Evolutionary conservation across 768 basidiomycete genomes (phyloP), one percentile per base, ranked within the genome.

Genomic region (Amyloporia xantha): DNA sequence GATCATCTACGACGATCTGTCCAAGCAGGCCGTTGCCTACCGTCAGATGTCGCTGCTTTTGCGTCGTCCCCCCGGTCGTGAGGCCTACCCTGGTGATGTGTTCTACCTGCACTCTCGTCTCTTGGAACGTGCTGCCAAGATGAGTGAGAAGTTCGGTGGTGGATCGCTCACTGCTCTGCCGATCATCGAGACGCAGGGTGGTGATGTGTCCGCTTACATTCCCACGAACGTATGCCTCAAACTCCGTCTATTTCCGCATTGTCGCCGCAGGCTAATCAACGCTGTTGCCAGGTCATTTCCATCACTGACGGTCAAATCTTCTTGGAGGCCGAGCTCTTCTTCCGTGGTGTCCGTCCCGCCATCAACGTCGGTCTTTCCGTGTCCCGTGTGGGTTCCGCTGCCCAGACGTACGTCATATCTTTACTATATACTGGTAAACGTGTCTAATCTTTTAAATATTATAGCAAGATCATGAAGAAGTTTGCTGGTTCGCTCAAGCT

Each of bases 331-430:
- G 95, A 97, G 70, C 86, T 97, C 66, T 99, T 99, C 93, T 97
- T 99, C 93, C 94, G 96, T 78, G 96, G 96, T 84, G 88, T 97
- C 59, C 91, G 95, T 68, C 95, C 96, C 47, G 96, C 96, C 59
- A 98, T 98, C 72, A 98, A 98, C 76, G 96, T 99, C 78, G 96
- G 96, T 94, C 91, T 98, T 54, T 99, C 96, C 52, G 96, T 99
- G 59, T 99, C 96, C 54, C 96, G 96, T 82, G 96, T 99, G 76
- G 96, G 96, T 65, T 98, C 95, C 40, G 95, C 96, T 64, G 96
- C 96, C 64, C 96, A 99, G 77, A 97, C 95, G 94, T 97, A 72
- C 68, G 88, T 73, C 2, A 28, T 12, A 4, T n/a, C n/a, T n/a
- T n/a, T 39, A 2, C 1, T 15, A 28, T 37, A 20, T 21, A 24